Conservation (phyloP, 139 green algal genomes). For the Protoeuglena noctilucae region DNA sequence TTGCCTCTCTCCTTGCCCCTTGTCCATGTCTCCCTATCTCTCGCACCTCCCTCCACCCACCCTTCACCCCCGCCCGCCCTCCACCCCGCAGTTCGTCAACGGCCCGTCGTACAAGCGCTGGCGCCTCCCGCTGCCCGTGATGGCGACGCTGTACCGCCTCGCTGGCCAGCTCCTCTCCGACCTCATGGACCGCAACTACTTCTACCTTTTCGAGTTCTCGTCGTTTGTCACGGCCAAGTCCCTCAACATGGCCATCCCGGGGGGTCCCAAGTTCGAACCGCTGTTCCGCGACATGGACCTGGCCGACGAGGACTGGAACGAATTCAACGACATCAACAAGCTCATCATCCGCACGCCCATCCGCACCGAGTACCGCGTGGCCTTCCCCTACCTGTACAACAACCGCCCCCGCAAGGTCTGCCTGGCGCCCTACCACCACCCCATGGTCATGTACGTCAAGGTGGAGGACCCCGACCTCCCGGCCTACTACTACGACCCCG, state of each 20-base stretch:
- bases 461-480: slow-evolving; percentile 96
- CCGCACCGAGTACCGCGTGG: slow-evolving; percentile 79
- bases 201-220: slow-evolving; percentile 94
- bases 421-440: slow-evolving; percentile 77
- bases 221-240: slow-evolving; percentile 75
- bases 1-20: too few relatives aligned
- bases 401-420: slow-evolving; percentile 87
- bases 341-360: slow-evolving; percentile 92
- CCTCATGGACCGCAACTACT: slow-evolving; percentile 96
- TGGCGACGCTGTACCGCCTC: slow-evolving; percentile 72
- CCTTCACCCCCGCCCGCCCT: too few relatives aligned
- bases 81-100: slow-evolving; percentile 74
- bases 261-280: slow-evolving; percentile 97
- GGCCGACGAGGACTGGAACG: slow-evolving; percentile 91
- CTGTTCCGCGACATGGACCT: slow-evolving; percentile 92
- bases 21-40: too few relatives aligned
- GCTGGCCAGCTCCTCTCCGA: slow-evolving; percentile 82
- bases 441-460: slow-evolving; percentile 98
- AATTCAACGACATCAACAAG: slow-evolving; percentile 99
- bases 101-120: slow-evolving; percentile 84
- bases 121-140: slow-evolving; percentile 88
- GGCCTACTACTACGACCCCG: slow-evolving; percentile 97
- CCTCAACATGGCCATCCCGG: slow-evolving; percentile 96
- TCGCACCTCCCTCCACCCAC: too few relatives aligned
- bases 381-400: slow-evolving; percentile 99